These are phyloP conservation scores for Phylloporus sp. DNA, from an alignment of 768 basidiomycete genomes.

Conservation along the genomic window DNA sequence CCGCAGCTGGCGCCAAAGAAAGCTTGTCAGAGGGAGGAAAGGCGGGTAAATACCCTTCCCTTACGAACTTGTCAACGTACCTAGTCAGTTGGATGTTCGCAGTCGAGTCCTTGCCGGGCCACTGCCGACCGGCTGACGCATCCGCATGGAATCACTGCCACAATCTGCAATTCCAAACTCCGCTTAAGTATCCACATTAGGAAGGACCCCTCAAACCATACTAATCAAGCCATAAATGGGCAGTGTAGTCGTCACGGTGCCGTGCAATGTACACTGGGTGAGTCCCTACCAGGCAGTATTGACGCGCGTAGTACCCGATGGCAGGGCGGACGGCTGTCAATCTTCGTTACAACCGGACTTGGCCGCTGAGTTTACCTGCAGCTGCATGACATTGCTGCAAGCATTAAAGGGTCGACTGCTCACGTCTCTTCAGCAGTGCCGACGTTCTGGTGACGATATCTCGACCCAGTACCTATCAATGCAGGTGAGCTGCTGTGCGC, in stretches of 20 bases:
- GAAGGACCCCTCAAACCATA: neutral
- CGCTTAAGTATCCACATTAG: neutral
- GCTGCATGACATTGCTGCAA: neutral
- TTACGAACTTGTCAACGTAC: neutral
- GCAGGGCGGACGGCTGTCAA: neutral
- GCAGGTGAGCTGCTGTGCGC: neutral
- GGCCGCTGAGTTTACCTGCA: neutral
- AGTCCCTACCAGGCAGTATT: neutral
- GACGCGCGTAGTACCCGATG: neutral
- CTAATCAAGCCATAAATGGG: too few relatives aligned
- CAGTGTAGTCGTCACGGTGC: too few relatives aligned
- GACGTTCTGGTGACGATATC: too few relatives aligned
- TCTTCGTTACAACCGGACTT: neutral
- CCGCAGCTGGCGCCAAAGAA: conserved; percentile 11
- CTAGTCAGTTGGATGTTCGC: conserved; percentile 7
- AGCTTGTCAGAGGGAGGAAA: conserved; percentile 27
- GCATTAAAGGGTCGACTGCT: too few relatives aligned
- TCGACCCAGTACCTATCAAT: too few relatives aligned
- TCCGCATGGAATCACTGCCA: conserved; percentile 9
- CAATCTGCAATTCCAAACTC: conserved; percentile 1
- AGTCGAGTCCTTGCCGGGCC: conserved; percentile 5
- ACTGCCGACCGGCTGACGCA: conserved; percentile 22
- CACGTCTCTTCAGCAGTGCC: conserved; percentile 6
- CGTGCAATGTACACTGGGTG: too few relatives aligned
- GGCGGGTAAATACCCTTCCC: neutral